phyloP scores from a whole-genome alignment of 2,329 filamentous ascomycete species.

The Amesomyces nigricolor region DNA sequence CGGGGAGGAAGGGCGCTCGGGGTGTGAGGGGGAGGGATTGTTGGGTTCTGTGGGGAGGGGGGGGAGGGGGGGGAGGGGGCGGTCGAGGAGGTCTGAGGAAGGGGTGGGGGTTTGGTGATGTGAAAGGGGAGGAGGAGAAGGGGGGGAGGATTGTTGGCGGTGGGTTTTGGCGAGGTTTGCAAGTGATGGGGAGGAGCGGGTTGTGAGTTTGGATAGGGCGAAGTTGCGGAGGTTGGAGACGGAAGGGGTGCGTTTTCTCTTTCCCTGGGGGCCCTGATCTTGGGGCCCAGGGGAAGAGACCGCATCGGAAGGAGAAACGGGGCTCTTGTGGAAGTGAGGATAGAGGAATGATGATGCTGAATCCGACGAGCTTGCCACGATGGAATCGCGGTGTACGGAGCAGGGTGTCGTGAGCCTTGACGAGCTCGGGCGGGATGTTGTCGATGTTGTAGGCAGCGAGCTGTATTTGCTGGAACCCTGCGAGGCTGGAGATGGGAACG shows the following conservation, averaged over 20 bases:
- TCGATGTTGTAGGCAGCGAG: not conserved
- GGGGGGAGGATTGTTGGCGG: slow-evolving; percentile 2
- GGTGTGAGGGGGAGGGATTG: slow-evolving; percentile 19
- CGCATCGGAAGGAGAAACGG: slow-evolving; percentile 13
- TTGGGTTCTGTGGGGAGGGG: not conserved
- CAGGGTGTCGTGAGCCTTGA: not conserved
- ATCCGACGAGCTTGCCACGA: slow-evolving; percentile 11
- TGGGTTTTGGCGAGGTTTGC: slow-evolving; percentile 23
- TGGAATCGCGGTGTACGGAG: not conserved
- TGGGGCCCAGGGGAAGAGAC: slow-evolving; percentile 2
- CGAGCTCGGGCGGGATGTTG: not conserved
- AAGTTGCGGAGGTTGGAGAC: slow-evolving; percentile 15
- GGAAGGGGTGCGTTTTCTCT: slow-evolving; percentile 8
- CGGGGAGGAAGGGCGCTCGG: slow-evolving; percentile 22
- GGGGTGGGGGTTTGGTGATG: not conserved
- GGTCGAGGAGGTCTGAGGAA: slow-evolving; percentile 6
- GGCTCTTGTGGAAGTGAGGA: not conserved
- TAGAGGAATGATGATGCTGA: slow-evolving; percentile 8
- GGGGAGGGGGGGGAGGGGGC: slow-evolving; percentile 14
- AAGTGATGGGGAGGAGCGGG: slow-evolving; percentile 20
- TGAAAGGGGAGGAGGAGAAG: not conserved
- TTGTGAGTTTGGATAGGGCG: slow-evolving; percentile 18
- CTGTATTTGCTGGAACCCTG: not conserved
- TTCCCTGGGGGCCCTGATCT: not conserved
- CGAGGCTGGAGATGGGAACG: not conserved